Percentiles rank a stretch among this genome's conserved stretches.
These are phyloP conservation scores for Saccharomycopsis guyanensis DNA, from an alignment of 805 yeast genomes.

Conservation along the genomic window DNA sequence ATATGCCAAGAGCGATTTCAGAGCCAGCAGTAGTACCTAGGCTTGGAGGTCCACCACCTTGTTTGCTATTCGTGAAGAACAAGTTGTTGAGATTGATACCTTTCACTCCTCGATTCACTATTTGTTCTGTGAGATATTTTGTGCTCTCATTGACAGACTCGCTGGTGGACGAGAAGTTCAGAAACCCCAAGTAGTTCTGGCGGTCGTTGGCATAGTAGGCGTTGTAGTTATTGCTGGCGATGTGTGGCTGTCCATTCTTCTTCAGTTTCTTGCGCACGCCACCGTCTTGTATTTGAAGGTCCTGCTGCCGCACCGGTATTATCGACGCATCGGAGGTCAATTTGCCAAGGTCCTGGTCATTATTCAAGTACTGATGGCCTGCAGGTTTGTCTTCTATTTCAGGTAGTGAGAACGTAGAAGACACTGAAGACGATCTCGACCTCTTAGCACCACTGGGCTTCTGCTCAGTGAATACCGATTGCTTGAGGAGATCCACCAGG, in stretches of 20 bases:
- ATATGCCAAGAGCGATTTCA: slow-evolving; percentile 14
- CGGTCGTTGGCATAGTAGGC: neutral
- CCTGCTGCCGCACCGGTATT: neutral
- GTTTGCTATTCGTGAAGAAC: neutral
- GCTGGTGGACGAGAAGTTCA: slow-evolving; percentile 10
- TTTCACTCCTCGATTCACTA: slow-evolving; percentile 4
- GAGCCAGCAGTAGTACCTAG: neutral
- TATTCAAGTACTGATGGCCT: neutral
- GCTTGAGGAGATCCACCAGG: slow-evolving; percentile 11
- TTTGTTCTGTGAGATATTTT: neutral
- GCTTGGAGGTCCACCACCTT: neutral
- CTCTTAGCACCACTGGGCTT: neutral
- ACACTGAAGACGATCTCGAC: slow-evolving; percentile 6
- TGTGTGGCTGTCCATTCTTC: too few relatives aligned
- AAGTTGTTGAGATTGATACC: slow-evolving; percentile 4
- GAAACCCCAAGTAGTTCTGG: neutral
- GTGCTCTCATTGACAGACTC: slow-evolving; percentile 5
- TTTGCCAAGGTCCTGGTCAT: neutral
- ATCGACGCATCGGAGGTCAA: neutral
- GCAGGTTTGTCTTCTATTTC: neutral
- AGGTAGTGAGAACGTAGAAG: slow-evolving; percentile 2
- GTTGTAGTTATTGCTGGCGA: neutral
- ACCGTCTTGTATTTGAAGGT: neutral
- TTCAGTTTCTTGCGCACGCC: slow-evolving; percentile 1
- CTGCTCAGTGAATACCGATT: neutral